Conservation (phyloP, 2,329 filamentous ascomycete species). For the Hypoxylon sp. region DNA sequence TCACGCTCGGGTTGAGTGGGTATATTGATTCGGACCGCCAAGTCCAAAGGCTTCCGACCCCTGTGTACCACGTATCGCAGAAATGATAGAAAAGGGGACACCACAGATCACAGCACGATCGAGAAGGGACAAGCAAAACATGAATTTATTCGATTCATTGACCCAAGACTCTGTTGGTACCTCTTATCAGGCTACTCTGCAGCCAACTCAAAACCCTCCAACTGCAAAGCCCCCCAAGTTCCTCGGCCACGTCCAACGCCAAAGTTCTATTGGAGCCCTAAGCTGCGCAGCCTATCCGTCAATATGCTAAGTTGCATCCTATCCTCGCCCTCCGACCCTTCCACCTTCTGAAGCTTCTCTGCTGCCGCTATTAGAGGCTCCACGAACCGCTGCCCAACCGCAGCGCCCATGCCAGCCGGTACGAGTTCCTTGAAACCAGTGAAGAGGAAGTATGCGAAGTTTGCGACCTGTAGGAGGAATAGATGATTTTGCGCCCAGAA, state of each 20-base stretch:
- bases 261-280: conserved; percentile 57
- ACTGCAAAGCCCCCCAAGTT: background rate
- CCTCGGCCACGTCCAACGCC: background rate
- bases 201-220: background rate
- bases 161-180: background rate
- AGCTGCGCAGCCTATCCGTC: conserved; percentile 59
- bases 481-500: conserved; percentile 67
- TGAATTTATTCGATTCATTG: background rate
- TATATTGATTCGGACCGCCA: background rate
- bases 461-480: conserved; percentile 72
- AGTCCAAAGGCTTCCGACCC: background rate
- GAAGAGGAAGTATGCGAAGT: conserved; percentile 72
- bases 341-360: conserved; percentile 51
- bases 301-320: conserved; percentile 61
- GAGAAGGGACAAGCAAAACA: background rate
- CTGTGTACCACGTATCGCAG: background rate
- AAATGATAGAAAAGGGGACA: background rate
- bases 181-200: background rate
- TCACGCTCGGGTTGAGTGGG: background rate
- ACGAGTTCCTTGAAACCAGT: conserved; percentile 64
- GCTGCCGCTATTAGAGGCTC: conserved; percentile 66
- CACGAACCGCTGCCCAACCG: conserved; percentile 71
- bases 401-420: conserved; percentile 69
- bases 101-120: too few relatives aligned
- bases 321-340: conserved; percentile 53